Percentiles rank a stretch among this genome's conserved stretches.
phyloP scores from a whole-genome alignment of 176 grass and related monocot genomes.

The Puya raimondii region DNA sequence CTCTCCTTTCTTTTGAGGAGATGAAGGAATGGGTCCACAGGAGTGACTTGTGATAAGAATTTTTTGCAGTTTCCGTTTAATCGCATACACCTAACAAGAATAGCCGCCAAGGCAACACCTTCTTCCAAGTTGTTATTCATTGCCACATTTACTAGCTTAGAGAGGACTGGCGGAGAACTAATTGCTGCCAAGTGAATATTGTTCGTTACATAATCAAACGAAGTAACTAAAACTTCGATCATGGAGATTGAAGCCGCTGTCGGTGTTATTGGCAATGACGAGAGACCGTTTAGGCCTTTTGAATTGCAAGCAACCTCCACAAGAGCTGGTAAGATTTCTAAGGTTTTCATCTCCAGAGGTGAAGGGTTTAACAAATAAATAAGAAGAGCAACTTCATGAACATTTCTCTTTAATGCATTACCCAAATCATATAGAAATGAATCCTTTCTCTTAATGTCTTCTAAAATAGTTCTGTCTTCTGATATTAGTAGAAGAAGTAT shows the following conservation, averaged over 20 bases:
- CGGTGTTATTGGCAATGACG: conserved; percentile 60
- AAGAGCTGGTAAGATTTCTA: conserved; percentile 79
- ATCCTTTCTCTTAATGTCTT: conserved; percentile 83
- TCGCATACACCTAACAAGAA: conserved; percentile 79
- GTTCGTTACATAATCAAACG: conserved; percentile 98
- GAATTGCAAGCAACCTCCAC: conserved; percentile 71
- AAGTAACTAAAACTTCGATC: conserved; percentile 92
- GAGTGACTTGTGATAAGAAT: conserved; percentile 88
- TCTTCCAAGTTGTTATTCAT: conserved; percentile 85
- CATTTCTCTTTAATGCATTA: conserved; percentile 71
- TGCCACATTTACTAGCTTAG: conserved; percentile 72
- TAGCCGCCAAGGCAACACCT: conserved; percentile 75
- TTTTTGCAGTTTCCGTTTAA: conserved; percentile 88
- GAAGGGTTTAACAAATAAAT: conserved; percentile 96
- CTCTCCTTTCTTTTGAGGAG: conserved; percentile 76
- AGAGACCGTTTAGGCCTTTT: conserved; percentile 38
- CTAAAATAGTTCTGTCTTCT: conserved; percentile 84
- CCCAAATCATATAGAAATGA: conserved; percentile 69
- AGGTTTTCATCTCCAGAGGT: conserved; percentile 67
- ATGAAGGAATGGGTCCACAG: conserved; percentile 83
- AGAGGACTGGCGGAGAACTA: conserved; percentile 66
- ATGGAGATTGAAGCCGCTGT: conserved; percentile 92
- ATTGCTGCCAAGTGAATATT: conserved; percentile 84
- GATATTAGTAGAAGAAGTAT: conserved; percentile 83
- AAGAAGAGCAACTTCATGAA: conserved; percentile 83